Percentiles rank a stretch among this genome's conserved stretches.
These are phyloP conservation scores for Pholiota conissans DNA, from an alignment of 768 basidiomycete genomes.

Conservation along the genomic window DNA sequence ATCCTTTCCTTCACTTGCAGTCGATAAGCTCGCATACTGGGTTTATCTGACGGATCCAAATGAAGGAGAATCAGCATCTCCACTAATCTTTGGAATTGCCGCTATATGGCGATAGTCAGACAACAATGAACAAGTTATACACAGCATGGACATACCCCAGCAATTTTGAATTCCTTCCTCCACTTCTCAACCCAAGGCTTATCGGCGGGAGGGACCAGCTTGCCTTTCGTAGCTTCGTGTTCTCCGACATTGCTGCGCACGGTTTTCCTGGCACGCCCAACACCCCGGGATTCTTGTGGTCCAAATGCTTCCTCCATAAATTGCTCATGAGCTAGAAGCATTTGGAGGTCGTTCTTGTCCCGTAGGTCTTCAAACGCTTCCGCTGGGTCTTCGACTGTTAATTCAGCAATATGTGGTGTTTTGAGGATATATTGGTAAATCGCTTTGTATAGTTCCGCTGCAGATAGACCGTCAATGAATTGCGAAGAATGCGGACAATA, in stretches of 20 bases:
- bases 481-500: not conserved
- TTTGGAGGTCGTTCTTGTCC: conserved; percentile 86
- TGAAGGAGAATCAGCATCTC: conserved; percentile 87
- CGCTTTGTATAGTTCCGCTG: conserved; percentile 85
- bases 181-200: conserved; percentile 78
- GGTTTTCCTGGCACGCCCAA: conserved; percentile 43
- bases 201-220: conserved; percentile 76
- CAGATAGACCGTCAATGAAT: not conserved
- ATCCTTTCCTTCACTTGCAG: conserved; percentile 94
- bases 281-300: conserved; percentile 40
- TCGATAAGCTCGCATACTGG: conserved; percentile 64
- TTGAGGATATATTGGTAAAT: conserved; percentile 77
- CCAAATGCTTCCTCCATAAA: conserved; percentile 78
- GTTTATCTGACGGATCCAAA: conserved; percentile 61
- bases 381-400: conserved; percentile 97
- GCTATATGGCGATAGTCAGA: conserved; percentile 41
- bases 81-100: conserved; percentile 89
- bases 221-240: conserved; percentile 41
- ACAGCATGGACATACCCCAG: conserved; percentile 56
- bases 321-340: conserved; percentile 61
- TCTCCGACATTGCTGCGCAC: conserved; percentile 29
- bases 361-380: conserved; percentile 97
- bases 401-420: conserved; percentile 74
- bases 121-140: conserved; percentile 1
- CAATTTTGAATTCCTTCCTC: conserved; percentile 85